Conservation (phyloP, 208 protist genomes). For the Herpetomonas samuelpessoai region DNA sequence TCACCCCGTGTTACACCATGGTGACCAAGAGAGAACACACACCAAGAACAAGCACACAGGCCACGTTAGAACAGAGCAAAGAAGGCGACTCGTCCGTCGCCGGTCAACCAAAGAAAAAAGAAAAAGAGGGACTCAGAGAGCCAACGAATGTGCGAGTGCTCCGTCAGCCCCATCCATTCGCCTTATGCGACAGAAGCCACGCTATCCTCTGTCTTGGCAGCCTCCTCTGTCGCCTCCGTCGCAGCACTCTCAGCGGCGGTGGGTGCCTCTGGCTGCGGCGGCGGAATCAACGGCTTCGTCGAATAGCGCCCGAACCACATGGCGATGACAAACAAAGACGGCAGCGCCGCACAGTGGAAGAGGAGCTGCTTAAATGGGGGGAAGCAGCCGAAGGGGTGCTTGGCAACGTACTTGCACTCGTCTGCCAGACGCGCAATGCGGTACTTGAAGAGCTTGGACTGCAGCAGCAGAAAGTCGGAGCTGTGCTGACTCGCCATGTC, state of each 20-base stretch:
- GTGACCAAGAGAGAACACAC: too few species aligned
- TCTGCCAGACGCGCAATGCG: constrained; percentile 68
- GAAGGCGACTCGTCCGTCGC: too few species aligned
- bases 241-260: constrained; percentile 5
- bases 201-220: too few species aligned
- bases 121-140: too few species aligned
- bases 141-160: too few species aligned
- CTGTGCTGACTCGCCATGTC: constrained; percentile 71
- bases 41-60: too few species aligned
- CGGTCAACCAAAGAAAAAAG: too few species aligned
- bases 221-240: constrained; percentile 6
- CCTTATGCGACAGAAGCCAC: too few species aligned
- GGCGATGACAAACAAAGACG: constrained; percentile 34
- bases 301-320: constrained; percentile 48
- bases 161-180: too few species aligned
- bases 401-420: constrained; percentile 44
- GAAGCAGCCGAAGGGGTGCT: constrained; percentile 45
- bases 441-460: constrained; percentile 69
- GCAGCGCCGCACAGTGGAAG: constrained; percentile 34
- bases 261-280: constrained; percentile 16
- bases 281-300: constrained; percentile 25
- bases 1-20: too few species aligned
- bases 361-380: constrained; percentile 31
- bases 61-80: too few species aligned
- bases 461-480: constrained; percentile 63